phyloP scores from a whole-genome alignment of 345 rosid species.

The Schrenkiella parvula region DNA sequence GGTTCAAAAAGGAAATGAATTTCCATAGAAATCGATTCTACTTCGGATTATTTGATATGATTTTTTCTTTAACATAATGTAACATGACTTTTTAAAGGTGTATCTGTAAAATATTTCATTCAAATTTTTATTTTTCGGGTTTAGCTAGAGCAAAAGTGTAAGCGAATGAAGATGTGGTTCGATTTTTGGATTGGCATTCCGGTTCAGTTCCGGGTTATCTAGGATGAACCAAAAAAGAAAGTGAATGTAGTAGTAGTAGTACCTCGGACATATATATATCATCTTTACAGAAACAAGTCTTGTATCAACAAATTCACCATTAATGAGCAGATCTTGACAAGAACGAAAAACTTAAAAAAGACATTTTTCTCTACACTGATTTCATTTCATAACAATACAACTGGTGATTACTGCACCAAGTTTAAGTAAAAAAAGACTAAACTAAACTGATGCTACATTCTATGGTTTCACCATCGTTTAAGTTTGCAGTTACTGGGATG shows the following conservation, averaged over 20 bases:
- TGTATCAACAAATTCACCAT: conserved; percentile 1
- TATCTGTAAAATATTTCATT: neutral
- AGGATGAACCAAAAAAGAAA: neutral
- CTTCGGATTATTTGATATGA: neutral
- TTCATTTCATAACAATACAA: conserved; percentile 4
- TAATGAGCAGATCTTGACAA: neutral
- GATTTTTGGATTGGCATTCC: neutral
- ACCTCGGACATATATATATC: neutral
- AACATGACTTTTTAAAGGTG: neutral
- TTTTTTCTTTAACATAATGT: neutral
- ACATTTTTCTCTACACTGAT: conserved; percentile 14
- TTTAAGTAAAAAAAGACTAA: neutral
- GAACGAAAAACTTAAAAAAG: neutral
- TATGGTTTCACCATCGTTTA: conserved; percentile 18
- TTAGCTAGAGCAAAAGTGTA: neutral
- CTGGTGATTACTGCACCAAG: neutral
- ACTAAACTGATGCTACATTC: conserved; percentile 29
- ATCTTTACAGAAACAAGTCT: conserved; percentile 3
- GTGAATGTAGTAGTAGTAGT: neutral
- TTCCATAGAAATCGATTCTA: neutral
- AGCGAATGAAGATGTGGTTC: neutral
- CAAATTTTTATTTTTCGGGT: neutral
- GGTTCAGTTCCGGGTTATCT: neutral
- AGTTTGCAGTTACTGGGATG: neutral
- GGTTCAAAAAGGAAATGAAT: neutral